Base-by-base conservation (phyloP, 1,284 basidiomycete species). In the Mycosarcoma maydis region DNA sequence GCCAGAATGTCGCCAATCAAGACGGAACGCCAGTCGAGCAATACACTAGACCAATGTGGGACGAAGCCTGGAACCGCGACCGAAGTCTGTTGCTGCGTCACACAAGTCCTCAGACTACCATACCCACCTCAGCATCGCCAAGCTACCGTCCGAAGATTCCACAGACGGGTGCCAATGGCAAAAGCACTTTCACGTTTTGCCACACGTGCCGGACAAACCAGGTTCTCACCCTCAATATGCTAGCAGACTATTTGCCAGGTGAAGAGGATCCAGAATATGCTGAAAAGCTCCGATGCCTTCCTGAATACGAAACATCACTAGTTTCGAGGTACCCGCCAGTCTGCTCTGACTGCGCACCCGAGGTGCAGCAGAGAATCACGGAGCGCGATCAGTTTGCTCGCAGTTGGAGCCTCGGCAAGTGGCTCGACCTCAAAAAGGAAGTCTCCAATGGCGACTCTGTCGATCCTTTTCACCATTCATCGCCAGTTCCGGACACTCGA, bases 181-280 rank as follows among this genome's bases (percentile, higher is more conserved):
- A 42, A 17, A 41, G 40, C 13, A 11, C 33, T 0, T 58, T 64
- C 27, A 33, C 27, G 2, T 79, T 79, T 42, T 79, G 77, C 49
- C 73, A 76, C 45, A 70, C 67, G 5, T 79, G 77, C 43, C 64
- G 67, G 26, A 77, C 75, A 10, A 77, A 79, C 48, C 77, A 79
- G 42, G 67, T 73, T 11, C 54, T 79, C 19, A 68, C 67, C 5
- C 49, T 77, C 33, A 73, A 74, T 39, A 55, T 79, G 56, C 60
- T 79, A 13, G 66, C 77, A 10, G 70, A 75, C 53, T 75, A 77
- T 41, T 49, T 77, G 9, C 58, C 69, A 0, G 60, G 68, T 29
- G 74, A 76, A 23, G 51, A 60, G 3, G 57, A 62, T 41, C 49
- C 64, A 16, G 64, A 60, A 19, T 76, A 73, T 48, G 34, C 42